Evolutionary conservation across 805 yeast genomes (phyloP).

Genomic region (Hanseniaspora meyeri): DNA sequence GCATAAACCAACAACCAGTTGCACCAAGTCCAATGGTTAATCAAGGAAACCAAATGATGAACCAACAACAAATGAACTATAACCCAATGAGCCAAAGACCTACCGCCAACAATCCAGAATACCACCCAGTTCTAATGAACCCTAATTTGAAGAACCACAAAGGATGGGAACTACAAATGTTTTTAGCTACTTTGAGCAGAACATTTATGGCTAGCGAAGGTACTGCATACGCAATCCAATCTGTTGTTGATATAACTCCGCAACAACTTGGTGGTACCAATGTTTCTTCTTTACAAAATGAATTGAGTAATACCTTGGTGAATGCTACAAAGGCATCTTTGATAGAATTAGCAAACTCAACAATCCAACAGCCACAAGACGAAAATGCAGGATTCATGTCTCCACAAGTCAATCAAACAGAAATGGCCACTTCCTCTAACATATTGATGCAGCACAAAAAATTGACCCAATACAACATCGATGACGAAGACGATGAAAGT

Average conservation of each 20-base stretch:
- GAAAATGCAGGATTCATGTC: slow-evolving; percentile 6
- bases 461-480: slow-evolving; percentile 30
- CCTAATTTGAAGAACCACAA: slow-evolving; percentile 25
- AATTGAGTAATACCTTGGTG: slow-evolving; percentile 10
- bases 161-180: slow-evolving; percentile 29
- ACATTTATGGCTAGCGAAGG: slow-evolving; percentile 27
- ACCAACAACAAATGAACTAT: slow-evolving; percentile 4
- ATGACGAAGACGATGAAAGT: slow-evolving; percentile 56
- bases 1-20: slow-evolving; percentile 2
- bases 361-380: not conserved
- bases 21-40: slow-evolving; percentile 6
- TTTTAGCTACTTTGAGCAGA: slow-evolving; percentile 25
- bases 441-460: slow-evolving; percentile 31
- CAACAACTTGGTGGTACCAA: slow-evolving; percentile 9
- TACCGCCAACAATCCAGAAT: slow-evolving; percentile 26
- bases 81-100: not conserved
- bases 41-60: slow-evolving; percentile 3
- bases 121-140: slow-evolving; percentile 28
- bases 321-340: slow-evolving; percentile 14
- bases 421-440: slow-evolving; percentile 21
- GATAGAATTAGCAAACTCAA: slow-evolving; percentile 11
- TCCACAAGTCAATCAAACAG: slow-evolving; percentile 16
- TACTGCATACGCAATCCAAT: slow-evolving; percentile 29
- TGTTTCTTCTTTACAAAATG: slow-evolving; percentile 8
- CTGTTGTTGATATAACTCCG: slow-evolving; percentile 27